Conservation (phyloP, 331 rosid genomes). For the Saraca asoca region DNA sequence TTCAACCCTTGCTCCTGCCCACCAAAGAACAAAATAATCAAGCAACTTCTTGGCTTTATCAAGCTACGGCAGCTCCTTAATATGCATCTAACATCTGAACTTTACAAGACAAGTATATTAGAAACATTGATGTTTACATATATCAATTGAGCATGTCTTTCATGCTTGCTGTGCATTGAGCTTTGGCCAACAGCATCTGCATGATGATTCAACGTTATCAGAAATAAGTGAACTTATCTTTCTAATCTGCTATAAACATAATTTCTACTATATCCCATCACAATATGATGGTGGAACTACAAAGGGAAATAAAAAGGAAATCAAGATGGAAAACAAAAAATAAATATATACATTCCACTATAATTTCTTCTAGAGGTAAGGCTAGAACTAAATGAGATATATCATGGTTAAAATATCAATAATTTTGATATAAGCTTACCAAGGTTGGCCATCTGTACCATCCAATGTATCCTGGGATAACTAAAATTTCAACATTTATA, state of each 20-base stretch:
- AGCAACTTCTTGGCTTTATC: conserved; percentile 7
- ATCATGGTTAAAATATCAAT: conserved; percentile 3
- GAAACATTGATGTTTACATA: background rate
- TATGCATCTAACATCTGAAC: conserved; percentile 11
- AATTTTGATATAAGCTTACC: background rate
- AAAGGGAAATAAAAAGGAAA: background rate
- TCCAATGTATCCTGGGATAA: conserved; percentile 15
- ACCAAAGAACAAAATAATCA: no score
- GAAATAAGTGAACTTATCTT: conserved; percentile 1
- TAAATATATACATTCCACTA: no score
- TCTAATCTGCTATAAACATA: conserved; percentile 9
- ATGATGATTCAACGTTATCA: conserved; percentile 23
- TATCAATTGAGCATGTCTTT: conserved; percentile 21
- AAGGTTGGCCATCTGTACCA: conserved; percentile 10
- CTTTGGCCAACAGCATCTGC: conserved; percentile 20
- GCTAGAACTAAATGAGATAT: background rate
- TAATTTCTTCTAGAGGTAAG: no score
- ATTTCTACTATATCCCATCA: conserved; percentile 18
- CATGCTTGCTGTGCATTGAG: conserved; percentile 9
- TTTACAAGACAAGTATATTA: conserved; percentile 9
- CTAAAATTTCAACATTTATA: background rate
- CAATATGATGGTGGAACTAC: conserved; percentile 9
- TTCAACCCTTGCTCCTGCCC: no score
- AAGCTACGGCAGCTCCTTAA: conserved; percentile 21
- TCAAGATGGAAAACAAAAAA: no score